These are phyloP conservation scores for Aspergillus alliaceus DNA, from an alignment of 2,329 filamentous ascomycete species.

Conservation along the genomic window DNA sequence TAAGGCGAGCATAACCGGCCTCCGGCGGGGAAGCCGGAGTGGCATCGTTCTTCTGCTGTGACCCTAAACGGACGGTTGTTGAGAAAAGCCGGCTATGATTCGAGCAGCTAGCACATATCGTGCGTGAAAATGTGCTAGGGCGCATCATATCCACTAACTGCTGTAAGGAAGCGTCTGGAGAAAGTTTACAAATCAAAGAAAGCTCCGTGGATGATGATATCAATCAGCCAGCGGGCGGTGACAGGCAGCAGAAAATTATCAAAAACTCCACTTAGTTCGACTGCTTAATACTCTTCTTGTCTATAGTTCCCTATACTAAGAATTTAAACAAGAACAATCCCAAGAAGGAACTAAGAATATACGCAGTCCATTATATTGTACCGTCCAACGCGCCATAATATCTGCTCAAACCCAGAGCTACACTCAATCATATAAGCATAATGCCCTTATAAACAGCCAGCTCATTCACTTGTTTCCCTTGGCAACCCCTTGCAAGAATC, in stretches of 20 bases:
- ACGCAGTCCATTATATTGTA: neutral
- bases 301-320: neutral
- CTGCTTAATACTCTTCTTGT: too few relatives aligned
- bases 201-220: constrained; percentile 27
- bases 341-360: neutral
- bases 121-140: constrained; percentile 21
- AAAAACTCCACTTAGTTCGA: neutral
- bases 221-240: constrained; percentile 3
- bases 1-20: constrained; percentile 55
- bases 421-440: neutral
- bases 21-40: constrained; percentile 38
- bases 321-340: neutral
- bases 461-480: constrained; percentile 40
- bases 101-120: constrained; percentile 33
- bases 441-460: neutral
- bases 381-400: neutral
- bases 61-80: constrained; percentile 19
- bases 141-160: constrained; percentile 30
- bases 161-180: neutral
- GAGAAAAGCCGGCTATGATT: constrained; percentile 30
- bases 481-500: constrained; percentile 65
- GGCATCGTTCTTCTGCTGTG: constrained; percentile 18
- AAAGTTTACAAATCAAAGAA: constrained; percentile 28
- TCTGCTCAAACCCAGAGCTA: neutral
- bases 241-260: neutral